Conservation (phyloP, 2,329 filamentous ascomycete species). For the Aspergillus cejpii region DNA sequence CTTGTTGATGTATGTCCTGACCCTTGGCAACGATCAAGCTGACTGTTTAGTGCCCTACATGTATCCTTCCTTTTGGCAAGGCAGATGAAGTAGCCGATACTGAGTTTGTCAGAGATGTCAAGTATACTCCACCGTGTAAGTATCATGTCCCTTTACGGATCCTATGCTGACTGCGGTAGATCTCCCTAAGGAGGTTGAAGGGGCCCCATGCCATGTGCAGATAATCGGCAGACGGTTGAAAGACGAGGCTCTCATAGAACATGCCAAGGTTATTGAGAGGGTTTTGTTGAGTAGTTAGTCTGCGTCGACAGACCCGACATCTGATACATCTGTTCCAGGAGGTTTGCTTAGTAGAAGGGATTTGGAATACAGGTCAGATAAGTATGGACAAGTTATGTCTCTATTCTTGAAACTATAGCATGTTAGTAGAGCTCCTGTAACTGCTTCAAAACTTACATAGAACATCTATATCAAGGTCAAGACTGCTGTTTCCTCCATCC, state of each 20-base stretch:
- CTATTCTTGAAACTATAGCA: too few relatives aligned
- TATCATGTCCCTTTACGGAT: neutral
- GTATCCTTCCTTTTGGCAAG: constrained; percentile 18
- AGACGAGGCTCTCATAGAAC: constrained; percentile 17
- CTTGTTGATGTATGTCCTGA: constrained; percentile 19
- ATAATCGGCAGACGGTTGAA: constrained; percentile 19
- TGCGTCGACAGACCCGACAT: too few relatives aligned
- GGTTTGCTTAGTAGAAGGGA: too few relatives aligned
- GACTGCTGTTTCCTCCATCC: neutral
- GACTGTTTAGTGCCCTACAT: constrained; percentile 16
- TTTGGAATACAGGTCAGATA: too few relatives aligned
- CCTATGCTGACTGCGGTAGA: constrained; percentile 7
- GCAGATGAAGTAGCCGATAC: constrained; percentile 14
- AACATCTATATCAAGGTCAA: neutral
- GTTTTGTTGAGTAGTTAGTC: constrained; percentile 2
- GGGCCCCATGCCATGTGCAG: constrained; percentile 21
- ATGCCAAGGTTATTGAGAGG: constrained; percentile 15
- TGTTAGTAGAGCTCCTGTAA: too few relatives aligned
- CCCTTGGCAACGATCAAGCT: neutral
- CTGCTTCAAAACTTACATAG: too few relatives aligned
- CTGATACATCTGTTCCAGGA: too few relatives aligned
- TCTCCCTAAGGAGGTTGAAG: constrained; percentile 15
- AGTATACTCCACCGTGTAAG: constrained; percentile 19
- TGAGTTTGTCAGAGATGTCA: constrained; percentile 15
- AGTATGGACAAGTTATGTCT: too few relatives aligned